These are phyloP conservation scores for Lepidopterella palustris DNA, from an alignment of 495 filamentous ascomycete species.

Conservation along the genomic window DNA sequence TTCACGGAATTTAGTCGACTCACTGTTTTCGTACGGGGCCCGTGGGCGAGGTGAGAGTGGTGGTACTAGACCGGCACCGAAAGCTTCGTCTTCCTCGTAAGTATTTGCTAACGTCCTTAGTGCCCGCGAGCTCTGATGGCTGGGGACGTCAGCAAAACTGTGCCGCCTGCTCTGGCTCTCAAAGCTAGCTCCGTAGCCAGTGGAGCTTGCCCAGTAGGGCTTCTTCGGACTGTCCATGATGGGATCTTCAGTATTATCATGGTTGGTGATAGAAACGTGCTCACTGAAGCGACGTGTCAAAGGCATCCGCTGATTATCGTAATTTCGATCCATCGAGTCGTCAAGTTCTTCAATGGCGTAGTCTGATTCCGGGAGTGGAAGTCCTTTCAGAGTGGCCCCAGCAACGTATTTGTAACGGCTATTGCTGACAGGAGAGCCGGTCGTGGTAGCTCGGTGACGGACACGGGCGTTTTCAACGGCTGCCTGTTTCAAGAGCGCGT, in stretches of 20 bases:
- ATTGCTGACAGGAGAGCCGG: conserved; percentile 10
- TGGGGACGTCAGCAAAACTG: conserved; percentile 82
- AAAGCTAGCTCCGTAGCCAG: conserved; percentile 64
- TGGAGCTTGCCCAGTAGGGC: conserved; percentile 80
- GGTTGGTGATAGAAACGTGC: conserved; percentile 7
- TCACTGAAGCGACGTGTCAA: conserved; percentile 24
- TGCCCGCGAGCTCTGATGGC: conserved; percentile 23
- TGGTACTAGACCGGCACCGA: neutral
- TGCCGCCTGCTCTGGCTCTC: conserved; percentile 86
- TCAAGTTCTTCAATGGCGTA: conserved; percentile 26
- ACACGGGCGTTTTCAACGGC: conserved; percentile 22
- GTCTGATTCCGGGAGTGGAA: conserved; percentile 7
- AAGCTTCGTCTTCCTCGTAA: conserved; percentile 18
- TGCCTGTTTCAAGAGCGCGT: conserved; percentile 19
- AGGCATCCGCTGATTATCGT: neutral
- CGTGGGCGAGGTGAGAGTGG: neutral
- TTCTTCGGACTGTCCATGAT: conserved; percentile 39
- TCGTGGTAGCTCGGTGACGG: conserved; percentile 15
- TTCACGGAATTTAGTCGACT: neutral
- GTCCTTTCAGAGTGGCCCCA: neutral
- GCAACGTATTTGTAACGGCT: conserved; percentile 2
- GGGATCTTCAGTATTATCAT: conserved; percentile 1
- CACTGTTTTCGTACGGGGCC: neutral
- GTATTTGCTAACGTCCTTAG: conserved; percentile 8
- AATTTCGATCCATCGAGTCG: conserved; percentile 3